These are phyloP conservation scores for Solanum hybrid DNA, from an alignment of 305 asterid species.

Conservation along the genomic window DNA sequence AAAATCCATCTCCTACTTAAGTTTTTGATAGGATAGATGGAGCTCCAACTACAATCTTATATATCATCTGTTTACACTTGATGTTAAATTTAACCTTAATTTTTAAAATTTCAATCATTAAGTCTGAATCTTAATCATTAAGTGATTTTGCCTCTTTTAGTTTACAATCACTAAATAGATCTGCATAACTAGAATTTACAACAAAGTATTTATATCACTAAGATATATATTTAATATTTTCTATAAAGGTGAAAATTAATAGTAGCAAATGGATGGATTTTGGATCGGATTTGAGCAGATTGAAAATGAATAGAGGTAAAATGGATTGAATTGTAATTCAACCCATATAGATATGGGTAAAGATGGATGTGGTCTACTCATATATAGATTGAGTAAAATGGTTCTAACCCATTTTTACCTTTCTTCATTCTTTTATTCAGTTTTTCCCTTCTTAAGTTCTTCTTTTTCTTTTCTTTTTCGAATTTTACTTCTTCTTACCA, in stretches of 20 bases:
- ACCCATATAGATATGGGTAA: too few species aligned
- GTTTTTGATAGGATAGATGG: neutral
- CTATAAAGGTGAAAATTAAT: neutral
- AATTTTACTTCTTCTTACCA: too few species aligned
- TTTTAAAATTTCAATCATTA: too few species aligned
- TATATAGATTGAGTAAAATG: too few species aligned
- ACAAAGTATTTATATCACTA: too few species aligned
- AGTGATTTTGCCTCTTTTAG: neutral
- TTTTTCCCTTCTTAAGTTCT: too few species aligned
- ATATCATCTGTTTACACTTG: neutral
- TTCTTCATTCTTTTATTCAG: too few species aligned
- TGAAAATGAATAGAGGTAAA: neutral
- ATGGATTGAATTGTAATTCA: neutral
- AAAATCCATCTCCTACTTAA: neutral
- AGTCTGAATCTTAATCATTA: neutral
- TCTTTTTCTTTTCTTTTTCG: too few species aligned
- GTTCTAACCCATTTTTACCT: too few species aligned
- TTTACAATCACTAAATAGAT: neutral
- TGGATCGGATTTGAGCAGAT: neutral
- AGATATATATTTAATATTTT: neutral
- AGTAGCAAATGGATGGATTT: neutral
- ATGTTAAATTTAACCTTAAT: too few species aligned
- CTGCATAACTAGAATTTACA: neutral
- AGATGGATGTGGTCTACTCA: too few species aligned
- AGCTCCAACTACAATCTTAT: neutral